Evolutionary conservation across 2,329 filamentous ascomycete species (phyloP).

Genomic region (Paecilomyces niveus): DNA sequence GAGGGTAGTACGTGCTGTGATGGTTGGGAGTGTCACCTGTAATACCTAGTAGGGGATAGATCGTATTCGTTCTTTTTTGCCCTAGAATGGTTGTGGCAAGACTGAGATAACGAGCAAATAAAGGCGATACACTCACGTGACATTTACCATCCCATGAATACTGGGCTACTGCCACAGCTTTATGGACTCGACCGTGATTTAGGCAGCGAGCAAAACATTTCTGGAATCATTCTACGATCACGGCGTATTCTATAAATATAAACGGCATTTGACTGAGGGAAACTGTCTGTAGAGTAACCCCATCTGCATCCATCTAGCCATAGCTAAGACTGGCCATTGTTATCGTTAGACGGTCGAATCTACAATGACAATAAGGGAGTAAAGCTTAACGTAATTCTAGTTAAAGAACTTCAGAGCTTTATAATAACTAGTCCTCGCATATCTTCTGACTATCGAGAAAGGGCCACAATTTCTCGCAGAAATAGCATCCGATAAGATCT

Average conservation of each 20-base stretch:
- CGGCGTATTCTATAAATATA: too few species aligned
- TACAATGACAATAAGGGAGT: too few species aligned
- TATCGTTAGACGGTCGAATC: too few species aligned
- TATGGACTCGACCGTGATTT: not conserved
- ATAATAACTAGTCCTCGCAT: too few species aligned
- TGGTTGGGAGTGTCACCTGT: conserved; percentile 8
- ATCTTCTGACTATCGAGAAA: too few species aligned
- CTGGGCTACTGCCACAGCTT: not conserved
- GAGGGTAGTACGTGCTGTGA: not conserved
- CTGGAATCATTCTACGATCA: too few species aligned
- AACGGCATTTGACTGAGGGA: not conserved
- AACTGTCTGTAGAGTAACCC: not conserved
- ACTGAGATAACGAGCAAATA: not conserved
- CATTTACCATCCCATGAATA: not conserved
- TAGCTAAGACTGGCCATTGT: too few species aligned
- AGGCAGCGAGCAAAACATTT: not conserved
- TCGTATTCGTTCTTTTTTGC: conserved; percentile 24
- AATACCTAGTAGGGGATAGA: not conserved
- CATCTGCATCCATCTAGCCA: not conserved
- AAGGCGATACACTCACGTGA: not conserved
- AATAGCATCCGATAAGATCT: not conserved
- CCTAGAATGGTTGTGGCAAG: conserved; percentile 11
- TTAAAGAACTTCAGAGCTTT: too few species aligned
- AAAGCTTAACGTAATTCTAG: too few species aligned
- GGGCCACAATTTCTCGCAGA: too few species aligned